phyloP scores from a whole-genome alignment of 2,329 filamentous ascomycete genomes.

The Parastagonospora avenae region DNA sequence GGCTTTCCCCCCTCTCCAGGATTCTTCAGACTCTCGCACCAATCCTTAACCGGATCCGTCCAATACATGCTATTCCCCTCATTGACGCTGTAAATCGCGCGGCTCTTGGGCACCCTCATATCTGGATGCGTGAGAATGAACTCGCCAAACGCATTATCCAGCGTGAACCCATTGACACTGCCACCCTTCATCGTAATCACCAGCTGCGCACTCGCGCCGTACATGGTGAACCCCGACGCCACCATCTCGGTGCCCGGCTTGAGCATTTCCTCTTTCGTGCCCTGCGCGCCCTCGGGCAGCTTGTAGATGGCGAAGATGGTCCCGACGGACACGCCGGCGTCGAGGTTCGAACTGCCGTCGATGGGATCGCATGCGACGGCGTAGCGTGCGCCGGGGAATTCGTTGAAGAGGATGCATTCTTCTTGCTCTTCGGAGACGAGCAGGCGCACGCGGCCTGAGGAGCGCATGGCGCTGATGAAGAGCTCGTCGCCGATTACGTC shows the following conservation, averaged over 20 bases:
- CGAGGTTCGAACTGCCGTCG: constrained; percentile 95
- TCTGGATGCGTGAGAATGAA: constrained; percentile 97
- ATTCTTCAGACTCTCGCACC: constrained; percentile 88
- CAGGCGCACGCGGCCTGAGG: constrained; percentile 85
- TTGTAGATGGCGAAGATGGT: constrained; percentile 97
- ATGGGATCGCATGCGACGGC: constrained; percentile 98
- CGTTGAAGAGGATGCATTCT: constrained; percentile 82
- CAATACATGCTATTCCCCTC: constrained; percentile 98
- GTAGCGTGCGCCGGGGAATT: constrained; percentile 77
- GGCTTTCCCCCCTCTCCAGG: constrained; percentile 79
- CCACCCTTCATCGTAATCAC: constrained; percentile 97
- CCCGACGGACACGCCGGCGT: constrained; percentile 95
- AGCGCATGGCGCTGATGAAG: constrained; percentile 94
- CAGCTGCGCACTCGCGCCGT: constrained; percentile 93
- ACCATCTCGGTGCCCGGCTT: constrained; percentile 89
- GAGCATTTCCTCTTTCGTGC: constrained; percentile 83
- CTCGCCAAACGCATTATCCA: constrained; percentile 95
- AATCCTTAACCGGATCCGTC: constrained; percentile 83
- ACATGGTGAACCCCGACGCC: constrained; percentile 99
- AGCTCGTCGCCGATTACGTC: constrained; percentile 99
- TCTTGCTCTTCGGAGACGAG: constrained; percentile 99
- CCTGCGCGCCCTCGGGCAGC: constrained; percentile 75
- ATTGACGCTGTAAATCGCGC: constrained; percentile 96
- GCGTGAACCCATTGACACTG: constrained; percentile 93
- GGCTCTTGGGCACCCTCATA: constrained; percentile 82